Evolutionary conservation across 371 early-diverging fungal genomes (phyloP).

Genomic region (Capniomyces stellatus): DNA sequence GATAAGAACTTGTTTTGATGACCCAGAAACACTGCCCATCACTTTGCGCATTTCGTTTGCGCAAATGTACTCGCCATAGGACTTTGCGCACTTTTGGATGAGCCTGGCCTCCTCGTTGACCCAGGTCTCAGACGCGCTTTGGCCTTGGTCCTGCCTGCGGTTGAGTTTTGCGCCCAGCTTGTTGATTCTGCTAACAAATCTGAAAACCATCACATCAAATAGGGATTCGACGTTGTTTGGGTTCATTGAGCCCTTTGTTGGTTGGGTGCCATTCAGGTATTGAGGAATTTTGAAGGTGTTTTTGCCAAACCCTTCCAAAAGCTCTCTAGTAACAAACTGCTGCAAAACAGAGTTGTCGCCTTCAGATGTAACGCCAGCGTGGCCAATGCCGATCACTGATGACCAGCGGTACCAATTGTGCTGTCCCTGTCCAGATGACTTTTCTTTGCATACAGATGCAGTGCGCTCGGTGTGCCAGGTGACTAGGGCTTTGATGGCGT

Average conservation of each 20-base stretch:
- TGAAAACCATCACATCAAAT: constrained; percentile 27
- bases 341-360: constrained; percentile 53
- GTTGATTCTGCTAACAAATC: constrained; percentile 29
- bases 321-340: constrained; percentile 55
- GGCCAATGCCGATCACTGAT: constrained; percentile 27
- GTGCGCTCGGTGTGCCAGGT: constrained; percentile 48
- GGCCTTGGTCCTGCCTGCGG: constrained; percentile 25
- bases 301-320: constrained; percentile 31
- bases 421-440: constrained; percentile 59
- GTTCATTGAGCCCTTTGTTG: constrained; percentile 22
- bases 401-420: constrained; percentile 36
- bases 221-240: constrained; percentile 21
- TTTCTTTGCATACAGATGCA: constrained; percentile 42
- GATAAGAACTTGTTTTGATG: not conserved
- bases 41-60: constrained; percentile 17
- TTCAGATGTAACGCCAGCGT: constrained; percentile 55
- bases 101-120: constrained; percentile 45
- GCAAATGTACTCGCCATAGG: constrained; percentile 43
- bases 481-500: constrained; percentile 52
- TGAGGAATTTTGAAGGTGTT: constrained; percentile 23
- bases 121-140: constrained; percentile 44
- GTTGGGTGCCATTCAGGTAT: constrained; percentile 14
- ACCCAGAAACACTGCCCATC: not conserved
- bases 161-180: constrained; percentile 31
- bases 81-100: constrained; percentile 37